Evolutionary conservation across 2,329 filamentous ascomycete genomes (phyloP), one percentile per base, ranked within the genome.

Genomic region (Fonsecaea monophora): DNA sequence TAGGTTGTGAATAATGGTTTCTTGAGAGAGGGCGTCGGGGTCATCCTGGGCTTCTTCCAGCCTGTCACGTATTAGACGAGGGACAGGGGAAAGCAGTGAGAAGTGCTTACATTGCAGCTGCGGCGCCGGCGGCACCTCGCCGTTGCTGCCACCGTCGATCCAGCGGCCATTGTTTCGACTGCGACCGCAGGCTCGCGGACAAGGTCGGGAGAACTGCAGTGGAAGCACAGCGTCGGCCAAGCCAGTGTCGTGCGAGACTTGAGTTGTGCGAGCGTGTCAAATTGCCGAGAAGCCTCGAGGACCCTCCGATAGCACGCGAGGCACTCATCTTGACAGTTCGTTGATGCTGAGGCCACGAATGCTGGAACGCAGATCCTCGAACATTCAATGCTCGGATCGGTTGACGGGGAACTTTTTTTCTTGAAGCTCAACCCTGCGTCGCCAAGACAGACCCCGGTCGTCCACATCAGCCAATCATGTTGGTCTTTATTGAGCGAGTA

Each of bases 1-100:
- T 79, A 97, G 89, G 76, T 93, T 94, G 73, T 91, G 88, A 61
- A 93, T 89, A 70, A 96, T 90, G 18, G 85, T 84, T 64, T 88
- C 83, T 76, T 89, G 86, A 2, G 86, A 83, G 60, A 90, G 80
- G 53, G 79, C 77, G 50, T 83, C 82, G 8, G 87, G 86, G 71
- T 55, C 60, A 45, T 87, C 83, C 59, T 83, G 81, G 15, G 87
- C 87, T 72, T 87, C 81, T 74, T 88, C 86, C 58, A 84, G 78
- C 65, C 83, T 84, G 60, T 8, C n/a, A 38, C 34, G 40, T 2
- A 32, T 64, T 13, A 60, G 53, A 63, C 40, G 40, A 32, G 13
- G 18, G 10, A 25, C 18, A 30, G 34, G 8, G 13, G 10, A 18
- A 60, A 35, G 25, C 53, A 57, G 65, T 53, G 34, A 5, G 30